phyloP scores from a whole-genome alignment of 2,329 filamentous ascomycete genomes.

The Trichoderma atrobrunneum region DNA sequence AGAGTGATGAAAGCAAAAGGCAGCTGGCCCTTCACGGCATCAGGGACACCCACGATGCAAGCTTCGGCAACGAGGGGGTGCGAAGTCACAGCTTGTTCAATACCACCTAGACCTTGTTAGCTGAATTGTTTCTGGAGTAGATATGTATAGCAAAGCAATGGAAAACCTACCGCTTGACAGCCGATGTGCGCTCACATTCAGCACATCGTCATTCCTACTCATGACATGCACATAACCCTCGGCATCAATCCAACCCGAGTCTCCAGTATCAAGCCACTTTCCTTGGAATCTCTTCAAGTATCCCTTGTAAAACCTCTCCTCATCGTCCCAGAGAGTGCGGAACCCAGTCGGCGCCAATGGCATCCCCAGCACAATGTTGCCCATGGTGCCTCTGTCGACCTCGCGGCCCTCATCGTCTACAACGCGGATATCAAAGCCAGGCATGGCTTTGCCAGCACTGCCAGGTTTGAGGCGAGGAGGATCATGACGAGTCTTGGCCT shows the following conservation, averaged over 20 bases:
- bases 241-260: slow-evolving; percentile 80
- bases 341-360: slow-evolving; percentile 85
- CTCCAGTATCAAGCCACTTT: slow-evolving; percentile 85
- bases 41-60: slow-evolving; percentile 82
- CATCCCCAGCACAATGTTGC: slow-evolving; percentile 82
- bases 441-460: slow-evolving; percentile 86
- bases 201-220: slow-evolving; percentile 75
- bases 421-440: slow-evolving; percentile 81
- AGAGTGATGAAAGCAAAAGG: slow-evolving; percentile 83
- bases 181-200: slow-evolving; percentile 92
- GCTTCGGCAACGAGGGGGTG: slow-evolving; percentile 79
- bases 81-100: slow-evolving; percentile 85
- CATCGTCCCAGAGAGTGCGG: slow-evolving; percentile 80
- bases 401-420: slow-evolving; percentile 79
- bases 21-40: slow-evolving; percentile 82
- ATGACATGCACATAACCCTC: slow-evolving; percentile 67
- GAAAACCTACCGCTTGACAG: slow-evolving; percentile 72
- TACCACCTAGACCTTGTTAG: slow-evolving; percentile 56
- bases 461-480: slow-evolving; percentile 69
- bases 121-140: background rate
- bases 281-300: slow-evolving; percentile 81
- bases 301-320: slow-evolving; percentile 78
- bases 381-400: slow-evolving; percentile 71
- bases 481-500: slow-evolving; percentile 39
- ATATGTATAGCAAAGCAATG: background rate